Conservation (phyloP, 192 early-diverging fungal species). For the Coemansia sp. region DNA sequence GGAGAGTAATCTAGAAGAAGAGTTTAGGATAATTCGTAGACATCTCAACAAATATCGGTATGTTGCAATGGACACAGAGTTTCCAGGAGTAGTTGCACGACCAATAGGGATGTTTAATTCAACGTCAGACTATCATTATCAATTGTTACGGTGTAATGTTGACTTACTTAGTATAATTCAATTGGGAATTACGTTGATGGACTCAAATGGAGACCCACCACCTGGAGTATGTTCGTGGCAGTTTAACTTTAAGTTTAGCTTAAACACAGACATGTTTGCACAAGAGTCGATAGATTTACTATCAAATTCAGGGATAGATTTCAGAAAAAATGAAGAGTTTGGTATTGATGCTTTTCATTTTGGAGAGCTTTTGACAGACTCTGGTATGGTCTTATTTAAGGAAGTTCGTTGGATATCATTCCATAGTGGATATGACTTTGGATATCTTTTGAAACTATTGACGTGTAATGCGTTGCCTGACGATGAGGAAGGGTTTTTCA, state of each 20-base stretch:
- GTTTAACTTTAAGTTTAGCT: constrained; percentile 98
- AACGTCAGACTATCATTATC: constrained; percentile 97
- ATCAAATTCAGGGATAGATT: constrained; percentile 97
- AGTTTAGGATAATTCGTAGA: constrained; percentile 83
- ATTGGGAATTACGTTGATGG: constrained; percentile 92
- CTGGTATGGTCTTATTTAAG: constrained; percentile 90
- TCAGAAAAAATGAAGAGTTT: constrained; percentile 92
- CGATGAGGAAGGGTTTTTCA: constrained; percentile 96
- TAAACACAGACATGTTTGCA: constrained; percentile 98
- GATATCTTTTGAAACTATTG: constrained; percentile 93
- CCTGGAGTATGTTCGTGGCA: constrained; percentile 88
- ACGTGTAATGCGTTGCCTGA: constrained; percentile 87
- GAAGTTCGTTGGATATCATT: constrained; percentile 98
- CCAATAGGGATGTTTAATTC: constrained; percentile 97
- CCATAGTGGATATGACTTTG: constrained; percentile 99
- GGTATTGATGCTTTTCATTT: constrained; percentile 96
- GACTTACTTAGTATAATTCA: constrained; percentile 98
- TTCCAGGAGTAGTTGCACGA: constrained; percentile 96
- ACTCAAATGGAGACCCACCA: constrained; percentile 81
- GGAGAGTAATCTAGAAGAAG: constrained; percentile 94
- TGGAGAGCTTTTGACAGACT: constrained; percentile 95
- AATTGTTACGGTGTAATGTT: constrained; percentile 96
- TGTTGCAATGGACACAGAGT: constrained; percentile 99
- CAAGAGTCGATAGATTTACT: constrained; percentile 98
- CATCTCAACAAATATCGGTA: constrained; percentile 91